Evolutionary conservation across 1,284 basidiomycete species (phyloP).

Genomic region (Sanghuangporus sanghuang): DNA sequence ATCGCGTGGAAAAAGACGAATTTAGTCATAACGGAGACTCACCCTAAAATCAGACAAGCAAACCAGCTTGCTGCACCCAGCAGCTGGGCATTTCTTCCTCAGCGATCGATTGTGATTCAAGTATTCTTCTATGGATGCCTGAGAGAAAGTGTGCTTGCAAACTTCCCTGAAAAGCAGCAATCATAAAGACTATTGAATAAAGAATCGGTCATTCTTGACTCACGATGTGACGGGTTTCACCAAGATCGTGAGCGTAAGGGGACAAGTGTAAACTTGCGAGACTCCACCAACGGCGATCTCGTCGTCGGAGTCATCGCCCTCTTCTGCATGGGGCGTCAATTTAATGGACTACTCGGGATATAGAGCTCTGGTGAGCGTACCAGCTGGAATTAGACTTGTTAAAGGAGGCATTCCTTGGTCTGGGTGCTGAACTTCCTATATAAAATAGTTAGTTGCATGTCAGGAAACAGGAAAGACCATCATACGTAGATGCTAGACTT

Average conservation of each 20-base stretch:
- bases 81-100: constrained; percentile 54
- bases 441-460: neutral
- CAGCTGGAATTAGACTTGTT: constrained; percentile 63
- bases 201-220: constrained; percentile 26
- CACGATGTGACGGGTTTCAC: constrained; percentile 74
- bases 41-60: constrained; percentile 43
- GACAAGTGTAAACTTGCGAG: constrained; percentile 78
- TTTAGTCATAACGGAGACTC: neutral
- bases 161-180: constrained; percentile 36
- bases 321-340: constrained; percentile 40
- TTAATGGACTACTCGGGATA: neutral
- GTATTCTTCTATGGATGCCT: constrained; percentile 51
- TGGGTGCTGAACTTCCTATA: constrained; percentile 64
- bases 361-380: constrained; percentile 31
- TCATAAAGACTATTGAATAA: neutral
- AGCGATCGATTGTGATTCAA: constrained; percentile 33
- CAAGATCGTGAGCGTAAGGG: constrained; percentile 61
- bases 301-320: constrained; percentile 62
- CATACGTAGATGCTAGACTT: constrained; percentile 64
- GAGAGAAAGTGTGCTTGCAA: constrained; percentile 73
- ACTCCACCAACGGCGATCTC: constrained; percentile 79
- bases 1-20: neutral
- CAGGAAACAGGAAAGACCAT: constrained; percentile 11
- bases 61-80: constrained; percentile 62
- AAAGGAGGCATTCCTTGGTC: constrained; percentile 71